Percentiles rank a stretch among this genome's conserved stretches.
Conservation (phyloP, 768 basidiomycete genomes). For the Crepidotus variabilis region DNA sequence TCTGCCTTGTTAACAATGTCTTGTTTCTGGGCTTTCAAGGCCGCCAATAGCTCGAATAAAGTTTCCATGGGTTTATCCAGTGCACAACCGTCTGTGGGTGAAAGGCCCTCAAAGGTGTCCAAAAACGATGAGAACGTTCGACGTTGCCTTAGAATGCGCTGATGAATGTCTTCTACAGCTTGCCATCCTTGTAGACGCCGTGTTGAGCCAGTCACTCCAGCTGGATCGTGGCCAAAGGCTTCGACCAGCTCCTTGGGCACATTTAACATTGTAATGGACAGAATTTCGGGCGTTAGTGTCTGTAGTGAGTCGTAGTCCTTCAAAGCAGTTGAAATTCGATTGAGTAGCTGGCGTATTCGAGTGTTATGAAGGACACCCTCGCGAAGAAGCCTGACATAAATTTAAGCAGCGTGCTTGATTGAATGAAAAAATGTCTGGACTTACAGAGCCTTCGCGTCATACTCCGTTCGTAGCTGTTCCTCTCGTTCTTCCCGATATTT, state of each 20-base stretch:
- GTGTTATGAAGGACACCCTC: constrained; percentile 59
- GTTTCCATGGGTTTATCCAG: constrained; percentile 52
- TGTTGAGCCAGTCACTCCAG: constrained; percentile 67
- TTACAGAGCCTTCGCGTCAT: constrained; percentile 55
- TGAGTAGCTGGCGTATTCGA: constrained; percentile 63
- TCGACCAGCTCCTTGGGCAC: constrained; percentile 69
- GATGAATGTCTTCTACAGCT: constrained; percentile 73
- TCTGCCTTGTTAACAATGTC: constrained; percentile 43
- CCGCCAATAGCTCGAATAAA: constrained; percentile 45
- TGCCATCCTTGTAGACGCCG: constrained; percentile 60
- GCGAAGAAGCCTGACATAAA: constrained; percentile 49
- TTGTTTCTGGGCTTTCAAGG: constrained; percentile 44
- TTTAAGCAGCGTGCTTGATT: not conserved
- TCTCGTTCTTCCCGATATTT: constrained; percentile 38
- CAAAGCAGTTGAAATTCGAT: constrained; percentile 57
- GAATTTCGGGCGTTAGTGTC: constrained; percentile 41
- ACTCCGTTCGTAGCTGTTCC: constrained; percentile 49
- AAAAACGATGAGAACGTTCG: constrained; percentile 49
- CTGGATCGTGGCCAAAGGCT: constrained; percentile 73
- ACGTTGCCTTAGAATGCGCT: constrained; percentile 59
- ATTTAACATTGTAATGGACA: constrained; percentile 42
- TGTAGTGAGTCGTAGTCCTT: constrained; percentile 66
- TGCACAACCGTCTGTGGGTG: constrained; percentile 32
- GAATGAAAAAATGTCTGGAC: constrained; percentile 17
- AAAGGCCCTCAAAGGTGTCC: constrained; percentile 16